A percentile compares a stretch with the other conserved stretches of the same genome.
phyloP scores from a whole-genome alignment of 177 flowering plant species.

The Tripterygium wilfordii region DNA sequence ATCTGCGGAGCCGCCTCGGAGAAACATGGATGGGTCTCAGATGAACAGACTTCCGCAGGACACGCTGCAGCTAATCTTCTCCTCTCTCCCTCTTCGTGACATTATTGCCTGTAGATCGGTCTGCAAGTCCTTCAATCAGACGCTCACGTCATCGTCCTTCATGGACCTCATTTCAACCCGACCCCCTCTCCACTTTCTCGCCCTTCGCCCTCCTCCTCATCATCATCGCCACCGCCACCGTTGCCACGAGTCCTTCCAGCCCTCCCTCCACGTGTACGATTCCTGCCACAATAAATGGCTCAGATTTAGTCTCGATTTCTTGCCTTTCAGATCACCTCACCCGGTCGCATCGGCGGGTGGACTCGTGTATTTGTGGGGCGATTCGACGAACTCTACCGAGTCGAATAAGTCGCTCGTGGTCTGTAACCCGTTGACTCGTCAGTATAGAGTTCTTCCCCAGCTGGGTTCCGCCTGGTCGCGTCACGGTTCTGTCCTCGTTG shows the following conservation, averaged over 20 bases:
- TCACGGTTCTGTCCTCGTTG: slow-evolving; percentile 77
- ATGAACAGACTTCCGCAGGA: slow-evolving; percentile 66
- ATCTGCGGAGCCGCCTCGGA: background rate
- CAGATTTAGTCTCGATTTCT: slow-evolving; percentile 57
- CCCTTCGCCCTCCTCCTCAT: slow-evolving; percentile 50
- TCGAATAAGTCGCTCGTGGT: slow-evolving; percentile 46
- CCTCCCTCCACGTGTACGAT: slow-evolving; percentile 55
- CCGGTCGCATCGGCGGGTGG: slow-evolving; percentile 73
- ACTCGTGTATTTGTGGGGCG: slow-evolving; percentile 80
- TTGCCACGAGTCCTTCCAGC: slow-evolving; percentile 30
- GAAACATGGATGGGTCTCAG: slow-evolving; percentile 33
- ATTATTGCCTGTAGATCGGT: slow-evolving; percentile 61
- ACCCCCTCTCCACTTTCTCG: slow-evolving; percentile 46
- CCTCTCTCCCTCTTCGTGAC: slow-evolving; percentile 63
- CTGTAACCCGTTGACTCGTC: slow-evolving; percentile 75
- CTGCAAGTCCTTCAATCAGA: slow-evolving; percentile 50
- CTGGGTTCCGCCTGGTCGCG: slow-evolving; percentile 96
- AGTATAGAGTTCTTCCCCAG: slow-evolving; percentile 54
- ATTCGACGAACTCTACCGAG: slow-evolving; percentile 26
- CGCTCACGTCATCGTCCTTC: slow-evolving; percentile 58
- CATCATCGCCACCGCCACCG: slow-evolving; percentile 23
- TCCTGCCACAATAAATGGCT: slow-evolving; percentile 47
- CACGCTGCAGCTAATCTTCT: slow-evolving; percentile 75
- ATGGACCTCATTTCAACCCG: slow-evolving; percentile 31
- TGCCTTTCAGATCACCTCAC: slow-evolving; percentile 57